Evolutionary conservation across 371 early-diverging fungal species (phyloP).

Genomic region (Mortierella sp.): DNA sequence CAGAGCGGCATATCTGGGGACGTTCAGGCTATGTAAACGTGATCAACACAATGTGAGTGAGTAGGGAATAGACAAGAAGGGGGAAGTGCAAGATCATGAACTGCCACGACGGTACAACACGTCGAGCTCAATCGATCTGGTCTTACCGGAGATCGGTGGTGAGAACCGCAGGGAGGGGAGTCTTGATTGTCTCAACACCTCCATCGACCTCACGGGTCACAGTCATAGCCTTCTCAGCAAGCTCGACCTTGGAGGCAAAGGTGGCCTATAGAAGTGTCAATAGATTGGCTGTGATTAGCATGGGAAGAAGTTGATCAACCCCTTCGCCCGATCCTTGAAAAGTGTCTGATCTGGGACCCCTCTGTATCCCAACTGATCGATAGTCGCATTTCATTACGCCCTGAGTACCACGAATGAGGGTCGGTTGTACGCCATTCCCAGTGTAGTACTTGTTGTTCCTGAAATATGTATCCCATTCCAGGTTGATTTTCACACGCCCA

Average conservation of each 20-base stretch:
- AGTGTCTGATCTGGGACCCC: no score
- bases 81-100: background rate
- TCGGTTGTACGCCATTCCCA: no score
- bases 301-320: background rate
- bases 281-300: no score
- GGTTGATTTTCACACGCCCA: conserved; percentile 12
- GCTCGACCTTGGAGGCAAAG: conserved; percentile 95
- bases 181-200: conserved; percentile 92
- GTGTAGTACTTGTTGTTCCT: no score
- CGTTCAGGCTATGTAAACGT: conserved; percentile 77
- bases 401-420: background rate
- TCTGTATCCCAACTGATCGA: no score
- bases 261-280: conserved; percentile 71
- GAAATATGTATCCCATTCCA: conserved; percentile 1
- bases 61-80: background rate
- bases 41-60: background rate
- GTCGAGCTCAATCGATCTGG: background rate
- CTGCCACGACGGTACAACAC: background rate
- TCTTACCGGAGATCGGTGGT: conserved; percentile 95
- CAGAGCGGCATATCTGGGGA: conserved; percentile 96
- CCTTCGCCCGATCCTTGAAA: no score
- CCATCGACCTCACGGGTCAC: conserved; percentile 98
- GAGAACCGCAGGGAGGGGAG: conserved; percentile 90
- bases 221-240: conserved; percentile 72
- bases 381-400: background rate